A percentile compares a stretch with the other conserved stretches of the same genome.
Conservation (phyloP, 768 basidiomycete species). For the Pulveroboletus sp. region DNA sequence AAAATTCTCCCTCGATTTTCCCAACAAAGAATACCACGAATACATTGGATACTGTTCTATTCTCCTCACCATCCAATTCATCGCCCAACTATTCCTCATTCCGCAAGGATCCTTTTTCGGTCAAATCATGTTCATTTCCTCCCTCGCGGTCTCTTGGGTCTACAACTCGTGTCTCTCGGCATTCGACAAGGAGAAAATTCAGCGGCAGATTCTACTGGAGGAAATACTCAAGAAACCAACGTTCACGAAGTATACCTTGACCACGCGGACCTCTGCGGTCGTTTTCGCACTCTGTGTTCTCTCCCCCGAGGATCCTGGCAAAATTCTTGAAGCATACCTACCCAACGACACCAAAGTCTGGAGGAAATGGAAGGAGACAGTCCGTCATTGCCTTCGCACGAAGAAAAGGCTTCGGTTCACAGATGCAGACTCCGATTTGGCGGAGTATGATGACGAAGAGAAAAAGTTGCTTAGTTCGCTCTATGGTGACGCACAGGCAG, state of each 20-base stretch:
- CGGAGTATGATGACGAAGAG: not conserved
- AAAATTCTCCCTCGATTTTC: constrained; percentile 7
- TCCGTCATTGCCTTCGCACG: not conserved
- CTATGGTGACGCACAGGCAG: constrained; percentile 1
- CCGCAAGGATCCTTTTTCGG: constrained; percentile 28
- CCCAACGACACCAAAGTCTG: constrained; percentile 11
- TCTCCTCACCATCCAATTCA: constrained; percentile 23
- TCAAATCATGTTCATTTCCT: constrained; percentile 27
- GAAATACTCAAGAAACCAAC: not conserved
- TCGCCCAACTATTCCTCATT: constrained; percentile 27
- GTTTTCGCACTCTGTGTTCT: constrained; percentile 5
- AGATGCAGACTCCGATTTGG: constrained; percentile 1
- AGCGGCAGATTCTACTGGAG: constrained; percentile 7
- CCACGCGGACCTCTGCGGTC: constrained; percentile 5
- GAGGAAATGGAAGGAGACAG: constrained; percentile 4
- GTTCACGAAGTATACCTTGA: constrained; percentile 1
- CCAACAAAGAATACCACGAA: not conserved
- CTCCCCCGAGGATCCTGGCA: constrained; percentile 4
- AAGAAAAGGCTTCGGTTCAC: not conserved
- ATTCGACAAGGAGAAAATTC: constrained; percentile 29
- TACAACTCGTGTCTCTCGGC: constrained; percentile 27
- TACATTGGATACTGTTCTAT: constrained; percentile 15
- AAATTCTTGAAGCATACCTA: constrained; percentile 7
- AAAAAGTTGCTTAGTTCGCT: constrained; percentile 1
- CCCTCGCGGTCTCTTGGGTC: constrained; percentile 25